Percentiles rank a stretch among this genome's conserved stretches.
phyloP scores from a whole-genome alignment of 106 monocot genomes.

The Triglochin maritima region DNA sequence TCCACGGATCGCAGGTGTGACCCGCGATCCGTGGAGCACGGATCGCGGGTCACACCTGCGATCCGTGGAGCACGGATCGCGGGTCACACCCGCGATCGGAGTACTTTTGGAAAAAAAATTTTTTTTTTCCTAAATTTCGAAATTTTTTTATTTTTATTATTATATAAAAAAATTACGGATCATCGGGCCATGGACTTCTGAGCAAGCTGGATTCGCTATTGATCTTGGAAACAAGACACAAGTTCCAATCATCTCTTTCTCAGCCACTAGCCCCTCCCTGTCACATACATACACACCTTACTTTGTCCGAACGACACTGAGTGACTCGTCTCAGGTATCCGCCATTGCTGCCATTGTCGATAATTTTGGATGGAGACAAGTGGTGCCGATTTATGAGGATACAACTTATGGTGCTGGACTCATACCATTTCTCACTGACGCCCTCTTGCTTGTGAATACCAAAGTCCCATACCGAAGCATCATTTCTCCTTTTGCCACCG shows the following conservation, averaged over 20 bases:
- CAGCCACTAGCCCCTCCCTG: constrained; percentile 10
- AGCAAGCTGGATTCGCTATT: not conserved
- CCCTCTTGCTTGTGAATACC: not conserved
- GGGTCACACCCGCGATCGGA: too few relatives aligned
- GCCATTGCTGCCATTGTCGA: constrained; percentile 5
- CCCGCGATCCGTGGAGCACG: too few relatives aligned
- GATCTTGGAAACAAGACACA: constrained; percentile 11
- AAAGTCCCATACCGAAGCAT: constrained; percentile 6
- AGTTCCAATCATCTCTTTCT: constrained; percentile 21
- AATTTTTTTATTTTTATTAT: too few relatives aligned
- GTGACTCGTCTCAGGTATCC: constrained; percentile 1
- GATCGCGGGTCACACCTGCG: too few relatives aligned
- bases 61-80: too few relatives aligned
- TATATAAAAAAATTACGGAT: too few relatives aligned
- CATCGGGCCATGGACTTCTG: constrained; percentile 12
- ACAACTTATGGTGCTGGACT: not conserved
- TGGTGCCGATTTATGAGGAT: constrained; percentile 12
- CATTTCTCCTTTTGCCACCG: not conserved
- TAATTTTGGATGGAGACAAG: constrained; percentile 5
- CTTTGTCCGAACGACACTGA: constrained; percentile 8
- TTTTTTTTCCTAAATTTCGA: too few relatives aligned
- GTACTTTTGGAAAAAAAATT: too few relatives aligned
- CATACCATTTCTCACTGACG: constrained; percentile 8
- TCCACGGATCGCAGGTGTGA: too few relatives aligned
- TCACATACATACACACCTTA: constrained; percentile 1